These are phyloP conservation scores for Colletotrichum lini DNA, from an alignment of 2,329 filamentous ascomycete genomes.

Conservation along the genomic window DNA sequence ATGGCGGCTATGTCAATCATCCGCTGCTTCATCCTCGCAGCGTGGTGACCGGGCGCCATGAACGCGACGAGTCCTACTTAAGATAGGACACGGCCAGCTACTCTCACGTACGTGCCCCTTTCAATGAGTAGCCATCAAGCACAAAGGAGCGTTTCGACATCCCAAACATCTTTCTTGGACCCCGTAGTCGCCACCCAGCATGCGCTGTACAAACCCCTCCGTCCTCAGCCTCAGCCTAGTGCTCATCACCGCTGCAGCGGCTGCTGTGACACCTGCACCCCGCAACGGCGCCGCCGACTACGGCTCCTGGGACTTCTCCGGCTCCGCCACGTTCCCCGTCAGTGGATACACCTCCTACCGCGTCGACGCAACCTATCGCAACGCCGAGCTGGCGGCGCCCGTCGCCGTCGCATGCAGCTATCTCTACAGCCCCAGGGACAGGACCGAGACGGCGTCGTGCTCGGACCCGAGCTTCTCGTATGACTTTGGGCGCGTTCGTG, in stretches of 20 bases:
- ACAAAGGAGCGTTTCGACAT: too few relatives aligned
- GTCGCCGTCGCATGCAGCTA: constrained; percentile 25
- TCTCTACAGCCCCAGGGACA: constrained; percentile 18
- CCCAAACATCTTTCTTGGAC: neutral
- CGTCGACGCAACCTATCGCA: constrained; percentile 19
- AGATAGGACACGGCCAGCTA: too few relatives aligned
- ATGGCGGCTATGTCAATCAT: constrained; percentile 6
- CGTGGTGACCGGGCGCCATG: too few relatives aligned
- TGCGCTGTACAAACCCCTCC: constrained; percentile 3
- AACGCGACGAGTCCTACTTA: too few relatives aligned
- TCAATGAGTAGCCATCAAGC: too few relatives aligned
- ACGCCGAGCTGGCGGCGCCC: constrained; percentile 8
- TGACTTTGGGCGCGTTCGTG: constrained; percentile 23
- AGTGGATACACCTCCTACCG: constrained; percentile 24
- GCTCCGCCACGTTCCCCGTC: constrained; percentile 9
- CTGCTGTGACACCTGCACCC: neutral
- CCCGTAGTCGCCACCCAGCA: neutral
- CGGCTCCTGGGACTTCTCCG: constrained; percentile 29
- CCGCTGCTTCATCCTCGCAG: too few relatives aligned
- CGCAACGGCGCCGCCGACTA: constrained; percentile 6
- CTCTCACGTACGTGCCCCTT: too few relatives aligned
- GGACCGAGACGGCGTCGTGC: constrained; percentile 23
- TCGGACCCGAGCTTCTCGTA: constrained; percentile 27
- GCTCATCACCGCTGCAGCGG: neutral
- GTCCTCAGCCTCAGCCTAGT: neutral